Base-by-base conservation (phyloP, 2,329 filamentous ascomycete genomes). In the Nannizziopsis barbatae region DNA sequence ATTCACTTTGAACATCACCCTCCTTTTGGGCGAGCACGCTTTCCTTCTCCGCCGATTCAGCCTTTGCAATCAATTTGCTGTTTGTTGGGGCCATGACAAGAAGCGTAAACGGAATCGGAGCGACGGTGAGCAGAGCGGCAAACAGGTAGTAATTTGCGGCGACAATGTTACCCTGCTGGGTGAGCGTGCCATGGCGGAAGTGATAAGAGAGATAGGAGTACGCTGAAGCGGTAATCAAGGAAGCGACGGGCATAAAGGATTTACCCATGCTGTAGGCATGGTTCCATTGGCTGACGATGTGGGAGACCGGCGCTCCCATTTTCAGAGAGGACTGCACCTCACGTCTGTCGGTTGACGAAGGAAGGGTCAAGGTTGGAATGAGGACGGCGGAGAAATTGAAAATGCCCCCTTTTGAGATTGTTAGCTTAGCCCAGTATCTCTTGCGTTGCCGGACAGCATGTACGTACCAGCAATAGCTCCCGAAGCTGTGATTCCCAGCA, bases 151-250 rank as follows among this genome's bases (percentile, higher is more conserved):
- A 47, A 36, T 52, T 47, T 11, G 51, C 49, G 14, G 54, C 45
- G 18, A 44, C n/a, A 50, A 15, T 4, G 44, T 47, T 48, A 45
- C 47, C 52, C 50, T 50, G 10, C n/a, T 53, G 43, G 37, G 47
- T 14, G 20, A 38, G 17, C 1, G 48, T 49, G 18, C 40, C 41
- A 11, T 52, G 40, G 27, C 55, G 54, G 51, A 56, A 52, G 15
- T 41, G 47, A 52, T 62, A 62, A n/a, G 58, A 56, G 2, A 66
- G 61, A 46, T 68, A 71, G 32, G 57, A 55, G 50, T 80, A 70
- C 0, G 75, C 72, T 0, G 77, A 74, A 8, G 74, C 49, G 35
- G 79, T 76, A 0, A 71, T 71, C 5, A 73, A 71, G 3, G 60
- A 61, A 42, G 79, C 64, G 51, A 77, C 72, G 2, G 76, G 66